Percentiles rank a stretch among this genome's conserved stretches.
phyloP scores from a whole-genome alignment of 768 basidiomycete species.

The Leucocoprinus leucothites region DNA sequence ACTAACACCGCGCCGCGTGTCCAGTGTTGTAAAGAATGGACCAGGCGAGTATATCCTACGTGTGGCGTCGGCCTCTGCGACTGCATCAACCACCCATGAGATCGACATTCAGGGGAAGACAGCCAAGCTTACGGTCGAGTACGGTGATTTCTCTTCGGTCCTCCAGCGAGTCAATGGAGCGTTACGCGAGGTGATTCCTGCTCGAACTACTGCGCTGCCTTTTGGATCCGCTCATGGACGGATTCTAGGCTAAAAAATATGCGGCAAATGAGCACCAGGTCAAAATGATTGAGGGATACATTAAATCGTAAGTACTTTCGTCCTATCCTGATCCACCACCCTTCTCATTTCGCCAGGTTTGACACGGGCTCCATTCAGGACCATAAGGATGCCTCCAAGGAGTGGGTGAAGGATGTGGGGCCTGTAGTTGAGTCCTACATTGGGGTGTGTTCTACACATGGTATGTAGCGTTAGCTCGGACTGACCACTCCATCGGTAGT shows the following conservation, averaged over 20 bases:
- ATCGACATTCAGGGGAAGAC: conserved; percentile 39
- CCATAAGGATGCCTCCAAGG: conserved; percentile 72
- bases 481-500: conserved; percentile 27
- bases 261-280: conserved; percentile 70
- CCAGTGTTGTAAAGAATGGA: conserved; percentile 69
- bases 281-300: conserved; percentile 75
- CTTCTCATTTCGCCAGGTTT: conserved; percentile 45
- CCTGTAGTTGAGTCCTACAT: conserved; percentile 89
- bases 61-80: conserved; percentile 63
- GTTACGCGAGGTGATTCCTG: conserved; percentile 49
- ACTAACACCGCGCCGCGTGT: neutral
- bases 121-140: conserved; percentile 60
- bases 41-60: conserved; percentile 62
- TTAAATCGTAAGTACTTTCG: conserved; percentile 56
- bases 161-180: conserved; percentile 53
- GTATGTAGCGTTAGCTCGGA: neutral
- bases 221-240: neutral
- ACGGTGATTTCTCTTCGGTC: conserved; percentile 68
- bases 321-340: neutral
- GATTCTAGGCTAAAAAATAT: conserved; percentile 67
- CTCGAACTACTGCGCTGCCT: neutral
- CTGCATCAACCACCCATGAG: conserved; percentile 39
- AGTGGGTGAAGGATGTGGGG: conserved; percentile 86
- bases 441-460: conserved; percentile 39
- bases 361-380: conserved; percentile 73